phyloP scores from a whole-genome alignment of 768 basidiomycete genomes.

The Rubroboletus satanas region DNA sequence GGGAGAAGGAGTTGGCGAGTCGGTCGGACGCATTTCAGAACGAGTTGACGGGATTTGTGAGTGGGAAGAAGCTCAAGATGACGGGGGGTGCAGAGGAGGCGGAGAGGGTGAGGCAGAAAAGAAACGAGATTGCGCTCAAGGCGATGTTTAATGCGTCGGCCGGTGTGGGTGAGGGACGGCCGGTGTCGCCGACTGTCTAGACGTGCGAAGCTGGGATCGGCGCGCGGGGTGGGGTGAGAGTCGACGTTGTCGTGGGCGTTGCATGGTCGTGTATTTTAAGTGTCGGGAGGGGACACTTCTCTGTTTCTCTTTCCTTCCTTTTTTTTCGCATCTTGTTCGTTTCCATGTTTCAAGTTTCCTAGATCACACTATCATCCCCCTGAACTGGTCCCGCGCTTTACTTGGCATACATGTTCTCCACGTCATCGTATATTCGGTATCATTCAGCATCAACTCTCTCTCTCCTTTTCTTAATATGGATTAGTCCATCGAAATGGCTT shows the following conservation, averaged over 20 bases:
- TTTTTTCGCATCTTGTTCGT: not conserved
- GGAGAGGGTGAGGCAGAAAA: slow-evolving; percentile 81
- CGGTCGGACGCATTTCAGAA: slow-evolving; percentile 79
- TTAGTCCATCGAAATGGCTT: not conserved
- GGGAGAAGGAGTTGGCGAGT: slow-evolving; percentile 70
- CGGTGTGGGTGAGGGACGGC: slow-evolving; percentile 1
- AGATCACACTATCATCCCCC: not conserved
- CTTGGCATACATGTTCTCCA: not conserved
- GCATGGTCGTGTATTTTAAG: not conserved
- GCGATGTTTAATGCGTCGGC: slow-evolving; percentile 66
- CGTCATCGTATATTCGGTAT: no score
- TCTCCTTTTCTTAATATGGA: not conserved
- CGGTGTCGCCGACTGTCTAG: slow-evolving; percentile 8
- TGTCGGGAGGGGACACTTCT: not conserved
- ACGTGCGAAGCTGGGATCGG: not conserved
- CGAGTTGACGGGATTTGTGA: slow-evolving; percentile 85
- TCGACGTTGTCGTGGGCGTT: not conserved
- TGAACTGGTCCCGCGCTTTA: not conserved
- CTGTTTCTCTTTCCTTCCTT: not conserved
- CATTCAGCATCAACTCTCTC: not conserved
- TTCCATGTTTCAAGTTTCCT: not conserved
- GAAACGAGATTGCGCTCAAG: slow-evolving; percentile 81
- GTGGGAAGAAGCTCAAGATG: slow-evolving; percentile 85
- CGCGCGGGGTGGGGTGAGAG: not conserved
- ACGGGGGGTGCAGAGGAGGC: slow-evolving; percentile 92